These are phyloP conservation scores for Spergularia bocconei DNA, from an alignment of 148 eudicot species.

Conservation along the genomic window DNA sequence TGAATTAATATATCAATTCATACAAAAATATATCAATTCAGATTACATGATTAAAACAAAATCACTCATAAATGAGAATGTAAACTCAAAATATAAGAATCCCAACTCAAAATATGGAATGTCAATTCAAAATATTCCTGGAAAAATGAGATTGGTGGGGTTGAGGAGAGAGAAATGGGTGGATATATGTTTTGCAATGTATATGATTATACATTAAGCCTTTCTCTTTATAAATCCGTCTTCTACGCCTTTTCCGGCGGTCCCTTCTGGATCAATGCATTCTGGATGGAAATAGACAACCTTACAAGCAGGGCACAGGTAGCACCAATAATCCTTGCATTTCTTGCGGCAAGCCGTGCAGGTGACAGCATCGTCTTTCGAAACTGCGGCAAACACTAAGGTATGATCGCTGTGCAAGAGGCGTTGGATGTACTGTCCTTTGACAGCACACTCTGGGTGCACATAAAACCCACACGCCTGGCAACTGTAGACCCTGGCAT, in stretches of 20 bases:
- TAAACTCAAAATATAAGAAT: too few species aligned
- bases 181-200: too few species aligned
- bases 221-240: too few species aligned
- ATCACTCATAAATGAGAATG: too few species aligned
- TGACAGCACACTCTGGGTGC: conserved; percentile 18
- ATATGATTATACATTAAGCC: too few species aligned
- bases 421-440: conserved; percentile 17
- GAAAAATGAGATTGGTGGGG: too few species aligned
- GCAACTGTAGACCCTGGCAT: conserved; percentile 22
- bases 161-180: too few species aligned
- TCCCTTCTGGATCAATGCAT: background rate
- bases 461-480: conserved; percentile 13
- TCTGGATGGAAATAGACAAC: background rate
- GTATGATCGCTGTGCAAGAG: conserved; percentile 9
- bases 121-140: too few species aligned
- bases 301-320: background rate
- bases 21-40: too few species aligned
- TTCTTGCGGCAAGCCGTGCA: background rate
- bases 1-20: too few species aligned
- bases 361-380: background rate
- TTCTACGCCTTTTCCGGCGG: background rate
- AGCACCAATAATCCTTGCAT: conserved; percentile 3
- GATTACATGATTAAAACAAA: too few species aligned
- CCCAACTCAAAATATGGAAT: too few species aligned
- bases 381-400: background rate